Evolutionary conservation across 2,329 filamentous ascomycete genomes (phyloP), one percentile per base, ranked within the genome.

Genomic region (Colletotrichum sp.): DNA sequence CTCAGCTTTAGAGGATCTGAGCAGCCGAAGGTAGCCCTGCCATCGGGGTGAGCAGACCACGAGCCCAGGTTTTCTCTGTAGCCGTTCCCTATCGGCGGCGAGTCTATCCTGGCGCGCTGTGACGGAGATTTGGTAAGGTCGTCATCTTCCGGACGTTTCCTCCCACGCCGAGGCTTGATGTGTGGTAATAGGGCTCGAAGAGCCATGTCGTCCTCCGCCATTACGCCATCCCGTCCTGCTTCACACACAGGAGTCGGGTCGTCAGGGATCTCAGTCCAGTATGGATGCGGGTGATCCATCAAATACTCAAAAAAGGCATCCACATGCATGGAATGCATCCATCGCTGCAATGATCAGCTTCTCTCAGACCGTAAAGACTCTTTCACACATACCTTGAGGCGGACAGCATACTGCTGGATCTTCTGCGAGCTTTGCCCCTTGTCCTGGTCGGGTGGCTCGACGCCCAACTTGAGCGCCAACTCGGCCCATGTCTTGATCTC

Each of bases 311-410:
- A 98, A 83, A 98, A 98, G 13, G 95, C 94, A 87, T 98, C 95
- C 68, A 98, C 92, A 83, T 98, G 96, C 94, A 98, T 96, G 7
- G 96, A 96, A 82, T 95, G 95, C 95, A 98, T 97, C 96, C 96
- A 98, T 82, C 96, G 93, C 94, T 95, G 80, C 52, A 63, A 61
- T 6, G 13, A 52, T 79, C 72, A 78, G 71, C 48, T 16, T 8
- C 12, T 61, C 34, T 61, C 10, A 15, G 7, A 58, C 4, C 34
- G 5, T 18, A 12, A 1, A 6, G 7, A 16, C 18, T 48, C 2
- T 58, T 28, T 26, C 8, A 36, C 21, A 81, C 85, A 52, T 21
- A 96, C 95, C 92, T 98, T 98, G 73, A 98, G 87, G 74, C 96
- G 91, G 63, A 98, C 96, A 58, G 95, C 95, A 87, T 98, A 98